A percentile compares a stretch with the other conserved stretches of the same genome.
Evolutionary conservation across 2,329 filamentous ascomycete genomes (phyloP).

Genomic region (Penicillium sp.): DNA sequence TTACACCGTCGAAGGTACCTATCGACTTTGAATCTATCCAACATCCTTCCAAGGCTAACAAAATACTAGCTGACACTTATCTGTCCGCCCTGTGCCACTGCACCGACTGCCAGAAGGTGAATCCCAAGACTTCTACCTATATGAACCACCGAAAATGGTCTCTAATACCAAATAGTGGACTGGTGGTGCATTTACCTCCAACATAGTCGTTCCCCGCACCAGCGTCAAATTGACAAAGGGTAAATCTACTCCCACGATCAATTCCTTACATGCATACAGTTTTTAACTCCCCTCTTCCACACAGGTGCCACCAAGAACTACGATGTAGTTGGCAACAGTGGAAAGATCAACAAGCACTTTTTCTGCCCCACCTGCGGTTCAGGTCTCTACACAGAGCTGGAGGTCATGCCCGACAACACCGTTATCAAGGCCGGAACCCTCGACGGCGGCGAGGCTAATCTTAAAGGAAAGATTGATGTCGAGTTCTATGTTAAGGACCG

Average conservation of each 20-base stretch:
- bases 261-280: background rate
- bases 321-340: conserved; percentile 48
- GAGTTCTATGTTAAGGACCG: conserved; percentile 56
- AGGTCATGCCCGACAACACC: conserved; percentile 51
- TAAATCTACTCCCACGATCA: conserved; percentile 9
- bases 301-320: conserved; percentile 48
- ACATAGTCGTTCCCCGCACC: conserved; percentile 48
- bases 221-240: conserved; percentile 52
- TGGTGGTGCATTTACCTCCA: conserved; percentile 55
- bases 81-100: conserved; percentile 53
- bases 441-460: conserved; percentile 47
- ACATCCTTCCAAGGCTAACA: background rate
- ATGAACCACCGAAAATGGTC: background rate
- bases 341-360: conserved; percentile 56
- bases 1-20: conserved; percentile 27
- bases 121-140: no score
- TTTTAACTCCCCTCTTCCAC: background rate
- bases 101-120: conserved; percentile 54
- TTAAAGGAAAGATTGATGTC: conserved; percentile 44
- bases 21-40: background rate
- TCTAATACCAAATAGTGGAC: conserved; percentile 39
- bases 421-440: conserved; percentile 53
- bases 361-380: conserved; percentile 55
- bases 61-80: conserved; percentile 38
- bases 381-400: conserved; percentile 51